Conservation (phyloP, 2,329 filamentous ascomycete species). For the Niveomyces coronatus region DNA sequence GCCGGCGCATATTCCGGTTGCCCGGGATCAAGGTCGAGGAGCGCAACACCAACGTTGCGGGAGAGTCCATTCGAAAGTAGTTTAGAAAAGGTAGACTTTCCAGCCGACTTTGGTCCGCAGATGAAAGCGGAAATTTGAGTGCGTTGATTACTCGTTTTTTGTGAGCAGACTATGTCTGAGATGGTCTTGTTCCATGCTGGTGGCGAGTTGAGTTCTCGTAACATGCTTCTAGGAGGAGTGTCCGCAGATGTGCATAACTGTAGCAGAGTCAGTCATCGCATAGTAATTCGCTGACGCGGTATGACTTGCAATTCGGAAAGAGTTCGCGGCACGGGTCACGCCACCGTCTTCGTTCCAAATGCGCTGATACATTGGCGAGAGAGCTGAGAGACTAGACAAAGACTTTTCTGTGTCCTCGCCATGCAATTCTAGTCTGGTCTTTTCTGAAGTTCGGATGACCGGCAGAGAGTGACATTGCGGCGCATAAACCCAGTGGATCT, state of each 20-base stretch:
- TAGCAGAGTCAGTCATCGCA: slow-evolving; percentile 16
- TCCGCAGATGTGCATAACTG: slow-evolving; percentile 46
- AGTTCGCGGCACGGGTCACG: slow-evolving; percentile 17
- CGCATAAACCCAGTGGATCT: slow-evolving; percentile 49
- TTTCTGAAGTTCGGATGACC: slow-evolving; percentile 45
- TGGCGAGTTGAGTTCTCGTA: slow-evolving; percentile 47
- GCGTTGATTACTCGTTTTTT: slow-evolving; percentile 21
- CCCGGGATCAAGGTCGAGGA: slow-evolving; percentile 69
- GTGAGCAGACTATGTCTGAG: slow-evolving; percentile 30
- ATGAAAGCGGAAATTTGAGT: slow-evolving; percentile 41
- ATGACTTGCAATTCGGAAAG: slow-evolving; percentile 41
- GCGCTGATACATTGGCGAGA: slow-evolving; percentile 57
- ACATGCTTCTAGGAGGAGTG: slow-evolving; percentile 34
- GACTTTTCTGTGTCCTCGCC: slow-evolving; percentile 38
- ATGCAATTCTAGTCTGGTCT: slow-evolving; percentile 43
- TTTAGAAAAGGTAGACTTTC: slow-evolving; percentile 65
- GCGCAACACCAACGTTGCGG: slow-evolving; percentile 29
- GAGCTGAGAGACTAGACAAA: slow-evolving; percentile 41
- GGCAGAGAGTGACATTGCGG: slow-evolving; percentile 61
- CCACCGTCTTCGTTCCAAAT: slow-evolving; percentile 48
- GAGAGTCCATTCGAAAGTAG: slow-evolving; percentile 57
- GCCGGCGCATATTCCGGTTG: slow-evolving; percentile 66
- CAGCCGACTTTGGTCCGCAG: slow-evolving; percentile 60
- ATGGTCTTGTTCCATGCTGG: slow-evolving; percentile 52
- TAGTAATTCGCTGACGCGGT: not conserved